A percentile compares a stretch with the other conserved stretches of the same genome.
These are phyloP conservation scores for Silybum marianum DNA, from an alignment of 129 eudicot genomes.

Conservation along the genomic window DNA sequence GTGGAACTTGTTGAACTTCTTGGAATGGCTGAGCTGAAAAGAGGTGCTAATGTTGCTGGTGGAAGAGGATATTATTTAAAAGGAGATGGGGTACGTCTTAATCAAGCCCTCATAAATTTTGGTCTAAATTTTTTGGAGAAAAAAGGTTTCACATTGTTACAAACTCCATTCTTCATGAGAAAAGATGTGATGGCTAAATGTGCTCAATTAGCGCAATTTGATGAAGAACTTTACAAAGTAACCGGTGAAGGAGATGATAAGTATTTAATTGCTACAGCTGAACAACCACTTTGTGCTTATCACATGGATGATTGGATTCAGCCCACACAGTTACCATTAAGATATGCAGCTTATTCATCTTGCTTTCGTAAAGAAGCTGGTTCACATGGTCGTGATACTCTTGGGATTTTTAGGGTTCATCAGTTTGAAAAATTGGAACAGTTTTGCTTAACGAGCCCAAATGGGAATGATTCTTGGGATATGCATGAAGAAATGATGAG, in stretches of 20 bases:
- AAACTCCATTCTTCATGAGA: constrained; percentile 75
- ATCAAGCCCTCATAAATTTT: constrained; percentile 74
- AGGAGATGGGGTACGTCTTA: constrained; percentile 67
- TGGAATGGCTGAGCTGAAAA: constrained; percentile 62
- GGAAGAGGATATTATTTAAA: constrained; percentile 72
- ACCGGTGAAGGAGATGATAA: constrained; percentile 78
- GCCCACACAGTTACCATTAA: constrained; percentile 58
- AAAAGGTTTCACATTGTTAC: constrained; percentile 51
- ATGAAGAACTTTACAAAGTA: constrained; percentile 85
- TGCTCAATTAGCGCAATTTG: constrained; percentile 79
- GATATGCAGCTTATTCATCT: constrained; percentile 72
- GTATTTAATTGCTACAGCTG: constrained; percentile 77
- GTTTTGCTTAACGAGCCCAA: constrained; percentile 66
- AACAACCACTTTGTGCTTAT: constrained; percentile 83
- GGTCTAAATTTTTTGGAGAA: constrained; percentile 55
- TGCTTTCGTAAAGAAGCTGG: constrained; percentile 90
- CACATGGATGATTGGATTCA: constrained; percentile 76
- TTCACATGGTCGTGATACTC: constrained; percentile 75
- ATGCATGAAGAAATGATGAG: constrained; percentile 73
- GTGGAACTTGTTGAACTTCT: constrained; percentile 81
- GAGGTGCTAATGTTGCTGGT: constrained; percentile 66
- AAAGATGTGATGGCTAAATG: constrained; percentile 77
- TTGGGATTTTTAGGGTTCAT: constrained; percentile 77
- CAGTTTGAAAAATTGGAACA: constrained; percentile 80
- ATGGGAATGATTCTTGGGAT: constrained; percentile 73